These are phyloP conservation scores for Alternaria triticimaculans DNA, from an alignment of 2,329 filamentous ascomycete genomes.

Conservation along the genomic window DNA sequence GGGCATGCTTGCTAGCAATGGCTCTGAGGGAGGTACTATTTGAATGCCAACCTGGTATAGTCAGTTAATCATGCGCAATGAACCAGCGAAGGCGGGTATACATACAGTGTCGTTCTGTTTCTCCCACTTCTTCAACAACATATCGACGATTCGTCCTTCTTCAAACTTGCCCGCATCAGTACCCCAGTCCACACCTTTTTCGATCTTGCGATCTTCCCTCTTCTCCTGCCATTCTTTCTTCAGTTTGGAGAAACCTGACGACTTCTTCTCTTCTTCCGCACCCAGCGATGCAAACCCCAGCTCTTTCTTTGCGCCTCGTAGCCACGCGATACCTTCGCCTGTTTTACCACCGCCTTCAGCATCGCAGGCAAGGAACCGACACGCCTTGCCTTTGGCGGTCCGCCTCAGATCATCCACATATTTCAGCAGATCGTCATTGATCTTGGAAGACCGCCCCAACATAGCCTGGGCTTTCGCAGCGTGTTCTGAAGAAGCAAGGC, in stretches of 20 bases:
- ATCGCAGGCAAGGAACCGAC: conserved; percentile 88
- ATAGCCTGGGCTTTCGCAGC: conserved; percentile 72
- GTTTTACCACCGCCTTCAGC: conserved; percentile 82
- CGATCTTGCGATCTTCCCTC: conserved; percentile 78
- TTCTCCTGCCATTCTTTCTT: conserved; percentile 79
- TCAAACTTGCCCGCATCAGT: conserved; percentile 84
- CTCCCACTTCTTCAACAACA: conserved; percentile 87
- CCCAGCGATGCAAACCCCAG: conserved; percentile 65
- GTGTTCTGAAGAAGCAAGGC: conserved; percentile 86
- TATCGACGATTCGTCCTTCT: conserved; percentile 83
- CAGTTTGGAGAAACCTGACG: conserved; percentile 66
- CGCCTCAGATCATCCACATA: conserved; percentile 79
- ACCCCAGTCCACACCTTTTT: conserved; percentile 76
- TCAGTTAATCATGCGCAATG: conserved; percentile 5
- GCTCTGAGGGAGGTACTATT: conserved; percentile 71
- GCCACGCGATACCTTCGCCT: conserved; percentile 86
- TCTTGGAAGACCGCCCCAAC: conserved; percentile 51
- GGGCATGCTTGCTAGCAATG: conserved; percentile 79
- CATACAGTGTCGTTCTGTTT: conserved; percentile 91
- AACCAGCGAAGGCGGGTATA: background rate
- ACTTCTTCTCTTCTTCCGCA: conserved; percentile 52
- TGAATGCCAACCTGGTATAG: conserved; percentile 76
- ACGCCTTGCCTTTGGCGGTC: conserved; percentile 82
- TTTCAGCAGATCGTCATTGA: conserved; percentile 70
- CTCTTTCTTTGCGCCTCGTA: conserved; percentile 77